phyloP scores from a whole-genome alignment of 441 rosid species.

The Erodium texanum region DNA sequence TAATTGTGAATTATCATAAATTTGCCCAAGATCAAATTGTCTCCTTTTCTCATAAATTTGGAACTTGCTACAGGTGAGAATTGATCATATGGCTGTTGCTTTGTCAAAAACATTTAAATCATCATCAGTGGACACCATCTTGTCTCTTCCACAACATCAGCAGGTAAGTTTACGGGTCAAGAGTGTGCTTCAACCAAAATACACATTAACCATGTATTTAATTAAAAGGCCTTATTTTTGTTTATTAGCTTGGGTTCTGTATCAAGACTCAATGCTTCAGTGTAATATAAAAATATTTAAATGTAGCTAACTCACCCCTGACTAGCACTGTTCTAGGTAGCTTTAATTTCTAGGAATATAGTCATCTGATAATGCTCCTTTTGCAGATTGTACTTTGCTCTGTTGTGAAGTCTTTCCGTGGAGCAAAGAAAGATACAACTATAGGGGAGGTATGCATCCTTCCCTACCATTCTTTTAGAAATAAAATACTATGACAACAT shows the following conservation, averaged over 20 bases:
- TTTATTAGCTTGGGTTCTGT: neutral
- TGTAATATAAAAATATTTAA: neutral
- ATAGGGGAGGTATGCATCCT: conserved; percentile 47
- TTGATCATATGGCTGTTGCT: conserved; percentile 80
- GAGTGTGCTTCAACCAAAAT: neutral
- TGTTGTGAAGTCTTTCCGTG: conserved; percentile 65
- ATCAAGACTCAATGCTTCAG: neutral
- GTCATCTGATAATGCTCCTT: neutral
- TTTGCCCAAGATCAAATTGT: neutral
- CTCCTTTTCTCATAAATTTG: conserved; percentile 7
- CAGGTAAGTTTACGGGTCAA: conserved; percentile 43
- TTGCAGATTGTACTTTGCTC: conserved; percentile 72
- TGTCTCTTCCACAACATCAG: conserved; percentile 91
- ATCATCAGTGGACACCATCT: conserved; percentile 69
- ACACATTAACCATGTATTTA: neutral
- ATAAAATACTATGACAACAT: neutral
- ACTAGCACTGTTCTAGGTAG: neutral
- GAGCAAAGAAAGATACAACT: conserved; percentile 69
- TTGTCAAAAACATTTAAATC: conserved; percentile 72
- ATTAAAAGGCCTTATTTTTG: neutral
- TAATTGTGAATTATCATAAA: neutral
- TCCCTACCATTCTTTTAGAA: neutral
- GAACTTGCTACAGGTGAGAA: conserved; percentile 43
- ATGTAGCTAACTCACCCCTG: neutral
- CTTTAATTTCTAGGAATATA: neutral